phyloP scores from a whole-genome alignment of 2,329 filamentous ascomycete species.

The Ceratocystis lukuohia region DNA sequence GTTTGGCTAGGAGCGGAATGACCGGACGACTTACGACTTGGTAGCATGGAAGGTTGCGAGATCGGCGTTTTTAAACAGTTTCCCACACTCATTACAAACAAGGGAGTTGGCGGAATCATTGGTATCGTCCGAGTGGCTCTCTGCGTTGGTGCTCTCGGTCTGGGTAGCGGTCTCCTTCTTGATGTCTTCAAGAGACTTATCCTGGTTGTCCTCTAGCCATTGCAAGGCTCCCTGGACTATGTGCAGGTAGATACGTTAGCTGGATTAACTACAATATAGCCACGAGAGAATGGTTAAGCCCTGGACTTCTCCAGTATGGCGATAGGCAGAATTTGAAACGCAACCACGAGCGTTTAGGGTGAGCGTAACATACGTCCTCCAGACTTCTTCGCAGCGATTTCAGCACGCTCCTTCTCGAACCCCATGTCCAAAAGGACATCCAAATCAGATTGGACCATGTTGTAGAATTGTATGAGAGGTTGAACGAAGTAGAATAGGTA shows the following conservation, averaged over 20 bases:
- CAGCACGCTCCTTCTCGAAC: constrained; percentile 71
- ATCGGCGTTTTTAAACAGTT: constrained; percentile 69
- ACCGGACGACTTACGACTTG: constrained; percentile 48
- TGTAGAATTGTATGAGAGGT: constrained; percentile 17
- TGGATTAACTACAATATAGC: neutral
- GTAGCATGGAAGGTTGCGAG: constrained; percentile 82
- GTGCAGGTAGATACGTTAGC: neutral
- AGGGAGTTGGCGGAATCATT: constrained; percentile 58
- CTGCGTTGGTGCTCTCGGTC: constrained; percentile 10
- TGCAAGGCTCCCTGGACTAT: constrained; percentile 77
- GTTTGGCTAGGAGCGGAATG: neutral
- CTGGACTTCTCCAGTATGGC: neutral
- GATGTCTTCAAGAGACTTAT: constrained; percentile 74
- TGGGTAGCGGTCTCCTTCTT: constrained; percentile 31
- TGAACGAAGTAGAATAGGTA: constrained; percentile 20
- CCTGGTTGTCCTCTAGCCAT: constrained; percentile 87
- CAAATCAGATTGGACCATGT: constrained; percentile 46
- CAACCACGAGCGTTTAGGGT: neutral
- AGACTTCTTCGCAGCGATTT: constrained; percentile 71
- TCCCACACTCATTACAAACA: constrained; percentile 88
- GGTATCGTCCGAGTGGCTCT: constrained; percentile 30
- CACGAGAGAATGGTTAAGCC: neutral
- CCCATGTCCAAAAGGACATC: constrained; percentile 54
- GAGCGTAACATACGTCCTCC: constrained; percentile 52
- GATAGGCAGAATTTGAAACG: neutral